Conservation (phyloP, 73 alveolate species). For the Tetrahymena malaccensis region DNA sequence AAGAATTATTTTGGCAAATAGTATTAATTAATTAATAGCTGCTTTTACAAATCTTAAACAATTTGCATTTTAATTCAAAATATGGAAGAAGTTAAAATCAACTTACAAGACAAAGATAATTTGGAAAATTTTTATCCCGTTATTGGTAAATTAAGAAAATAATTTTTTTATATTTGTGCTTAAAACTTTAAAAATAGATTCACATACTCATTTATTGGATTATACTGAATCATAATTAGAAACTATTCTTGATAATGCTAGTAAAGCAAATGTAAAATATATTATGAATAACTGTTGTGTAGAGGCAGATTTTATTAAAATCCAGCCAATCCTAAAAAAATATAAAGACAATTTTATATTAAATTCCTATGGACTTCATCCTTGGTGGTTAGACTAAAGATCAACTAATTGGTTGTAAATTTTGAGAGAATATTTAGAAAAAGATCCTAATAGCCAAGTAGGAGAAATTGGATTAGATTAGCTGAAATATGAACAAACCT, state of each 20-base stretch:
- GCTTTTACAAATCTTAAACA: too few species aligned
- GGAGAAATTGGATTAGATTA: neutral
- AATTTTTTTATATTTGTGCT: neutral
- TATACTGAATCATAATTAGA: neutral
- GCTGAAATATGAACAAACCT: neutral
- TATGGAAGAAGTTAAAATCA: neutral
- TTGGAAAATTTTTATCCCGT: neutral
- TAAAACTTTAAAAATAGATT: neutral
- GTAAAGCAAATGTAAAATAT: neutral
- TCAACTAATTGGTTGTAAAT: neutral
- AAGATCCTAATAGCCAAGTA: neutral
- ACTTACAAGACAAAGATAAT: neutral
- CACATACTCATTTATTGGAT: neutral
- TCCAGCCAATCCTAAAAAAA: neutral
- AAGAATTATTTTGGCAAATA: too few species aligned
- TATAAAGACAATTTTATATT: neutral
- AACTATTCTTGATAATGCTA: neutral
- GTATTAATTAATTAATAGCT: too few species aligned
- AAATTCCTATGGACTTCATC: neutral
- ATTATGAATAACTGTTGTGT: neutral
- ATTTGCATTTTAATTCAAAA: neutral
- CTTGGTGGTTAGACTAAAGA: neutral
- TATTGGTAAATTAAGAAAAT: neutral
- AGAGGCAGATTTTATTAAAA: neutral
- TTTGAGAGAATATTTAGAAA: neutral